Conservation (phyloP, 2,329 filamentous ascomycete genomes). For the Pseudogymnoascus sp. region DNA sequence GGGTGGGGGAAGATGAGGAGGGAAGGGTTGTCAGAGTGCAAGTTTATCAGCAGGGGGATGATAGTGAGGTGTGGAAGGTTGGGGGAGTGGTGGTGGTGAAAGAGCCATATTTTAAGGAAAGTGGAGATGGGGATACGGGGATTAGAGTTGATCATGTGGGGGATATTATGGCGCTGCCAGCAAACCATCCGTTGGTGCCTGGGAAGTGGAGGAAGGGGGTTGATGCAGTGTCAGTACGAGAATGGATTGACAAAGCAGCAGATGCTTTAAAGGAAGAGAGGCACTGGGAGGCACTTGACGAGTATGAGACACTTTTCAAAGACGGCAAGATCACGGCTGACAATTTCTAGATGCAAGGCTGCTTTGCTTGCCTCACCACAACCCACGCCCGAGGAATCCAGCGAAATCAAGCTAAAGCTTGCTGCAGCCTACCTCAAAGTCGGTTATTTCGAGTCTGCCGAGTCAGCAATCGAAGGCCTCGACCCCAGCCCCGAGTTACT, state of each 20-base stretch:
- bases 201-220: conserved; percentile 1
- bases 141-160: not conserved
- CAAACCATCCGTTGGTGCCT: not conserved
- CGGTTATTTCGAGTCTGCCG: conserved; percentile 63
- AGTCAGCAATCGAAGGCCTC: conserved; percentile 51
- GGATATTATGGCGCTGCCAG: not conserved
- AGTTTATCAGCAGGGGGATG: conserved; percentile 36
- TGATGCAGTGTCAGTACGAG: not conserved
- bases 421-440: conserved; percentile 61
- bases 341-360: not conserved
- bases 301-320: not conserved
- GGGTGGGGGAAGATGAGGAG: conserved; percentile 18
- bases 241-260: not conserved
- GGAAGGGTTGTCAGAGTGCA: conserved; percentile 31
- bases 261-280: not conserved
- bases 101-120: conserved; percentile 44
- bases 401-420: conserved; percentile 33
- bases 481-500: not conserved
- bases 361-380: not conserved
- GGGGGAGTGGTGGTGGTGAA: conserved; percentile 40
- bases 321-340: not conserved
- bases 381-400: not conserved
- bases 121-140: conserved; percentile 1
- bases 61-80: conserved; percentile 30
- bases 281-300: not conserved